Evolutionary conservation across 2,329 filamentous ascomycete species (phyloP).

Genomic region (Neoarthrinium moseri): DNA sequence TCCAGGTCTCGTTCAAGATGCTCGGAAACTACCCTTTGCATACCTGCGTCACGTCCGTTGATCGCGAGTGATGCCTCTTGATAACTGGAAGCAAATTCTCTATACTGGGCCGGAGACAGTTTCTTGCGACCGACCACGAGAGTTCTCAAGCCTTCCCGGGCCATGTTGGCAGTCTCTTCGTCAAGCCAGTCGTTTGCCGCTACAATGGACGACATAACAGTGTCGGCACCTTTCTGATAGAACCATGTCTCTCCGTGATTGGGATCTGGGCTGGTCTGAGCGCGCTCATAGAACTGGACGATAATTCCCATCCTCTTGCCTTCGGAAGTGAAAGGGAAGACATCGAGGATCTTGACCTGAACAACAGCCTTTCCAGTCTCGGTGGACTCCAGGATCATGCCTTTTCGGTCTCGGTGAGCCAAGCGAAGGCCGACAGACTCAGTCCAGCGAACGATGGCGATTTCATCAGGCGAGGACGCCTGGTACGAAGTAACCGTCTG

Average conservation of each 20-base stretch:
- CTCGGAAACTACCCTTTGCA: conserved; percentile 76
- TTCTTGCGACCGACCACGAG: conserved; percentile 92
- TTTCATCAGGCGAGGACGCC: conserved; percentile 95
- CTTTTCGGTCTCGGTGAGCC: conserved; percentile 80
- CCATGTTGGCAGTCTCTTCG: conserved; percentile 99
- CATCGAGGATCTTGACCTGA: conserved; percentile 82
- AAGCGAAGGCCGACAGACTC: conserved; percentile 87
- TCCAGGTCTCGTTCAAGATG: conserved; percentile 88
- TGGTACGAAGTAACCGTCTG: conserved; percentile 81
- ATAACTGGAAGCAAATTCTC: conserved; percentile 73
- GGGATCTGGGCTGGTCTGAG: conserved; percentile 45
- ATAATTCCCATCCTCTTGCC: conserved; percentile 98
- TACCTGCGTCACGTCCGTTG: conserved; percentile 74
- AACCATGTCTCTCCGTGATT: conserved; percentile 87
- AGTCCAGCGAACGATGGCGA: conserved; percentile 95
- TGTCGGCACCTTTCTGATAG: conserved; percentile 97
- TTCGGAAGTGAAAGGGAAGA: conserved; percentile 97
- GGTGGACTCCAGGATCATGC: conserved; percentile 77
- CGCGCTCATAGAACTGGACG: conserved; percentile 73
- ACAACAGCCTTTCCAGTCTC: conserved; percentile 74
- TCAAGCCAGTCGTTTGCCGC: conserved; percentile 97
- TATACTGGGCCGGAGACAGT: conserved; percentile 75
- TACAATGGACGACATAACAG: conserved; percentile 95
- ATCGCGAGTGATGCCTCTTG: conserved; percentile 80
- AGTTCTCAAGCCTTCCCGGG: conserved; percentile 89